These are phyloP conservation scores for Acer saccharum DNA, from an alignment of 345 rosid species.

Conservation along the genomic window DNA sequence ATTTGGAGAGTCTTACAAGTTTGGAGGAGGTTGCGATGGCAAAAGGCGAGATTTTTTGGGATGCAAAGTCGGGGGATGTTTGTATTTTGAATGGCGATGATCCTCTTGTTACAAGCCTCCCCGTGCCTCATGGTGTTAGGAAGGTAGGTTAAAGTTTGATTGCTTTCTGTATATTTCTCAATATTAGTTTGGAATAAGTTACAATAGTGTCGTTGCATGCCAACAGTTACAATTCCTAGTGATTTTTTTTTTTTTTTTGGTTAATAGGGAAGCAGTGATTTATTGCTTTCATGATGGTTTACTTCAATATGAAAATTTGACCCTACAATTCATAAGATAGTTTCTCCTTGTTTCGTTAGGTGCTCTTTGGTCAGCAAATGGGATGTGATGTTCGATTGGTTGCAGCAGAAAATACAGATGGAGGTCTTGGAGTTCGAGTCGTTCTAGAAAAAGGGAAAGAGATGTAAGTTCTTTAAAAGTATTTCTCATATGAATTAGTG, in stretches of 20 bases:
- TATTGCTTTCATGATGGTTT: not conserved
- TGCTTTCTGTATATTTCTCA: not conserved
- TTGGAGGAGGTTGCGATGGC: conserved; percentile 34
- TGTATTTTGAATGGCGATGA: conserved; percentile 38
- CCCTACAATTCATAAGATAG: not conserved
- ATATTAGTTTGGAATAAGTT: not conserved
- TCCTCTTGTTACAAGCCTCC: conserved; percentile 31
- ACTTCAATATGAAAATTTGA: not conserved
- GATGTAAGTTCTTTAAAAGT: conserved; percentile 16
- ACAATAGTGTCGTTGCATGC: not conserved
- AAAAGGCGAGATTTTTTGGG: conserved; percentile 31
- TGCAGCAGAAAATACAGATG: conserved; percentile 28
- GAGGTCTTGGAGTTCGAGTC: conserved; percentile 31
- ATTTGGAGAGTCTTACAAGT: conserved; percentile 32
- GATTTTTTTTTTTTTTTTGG: not conserved
- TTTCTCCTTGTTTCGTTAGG: conserved; percentile 13
- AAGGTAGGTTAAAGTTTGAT: conserved; percentile 20
- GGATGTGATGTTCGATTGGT: conserved; percentile 34
- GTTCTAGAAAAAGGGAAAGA: conserved; percentile 21
- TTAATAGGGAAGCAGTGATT: not conserved
- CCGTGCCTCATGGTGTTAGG: conserved; percentile 25
- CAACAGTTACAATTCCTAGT: not conserved
- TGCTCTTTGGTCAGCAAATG: conserved; percentile 29
- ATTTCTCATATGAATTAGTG: not conserved
- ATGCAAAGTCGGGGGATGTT: conserved; percentile 22